Evolutionary conservation across 305 asterid species (phyloP).

Genomic region (Andrographis paniculata): DNA sequence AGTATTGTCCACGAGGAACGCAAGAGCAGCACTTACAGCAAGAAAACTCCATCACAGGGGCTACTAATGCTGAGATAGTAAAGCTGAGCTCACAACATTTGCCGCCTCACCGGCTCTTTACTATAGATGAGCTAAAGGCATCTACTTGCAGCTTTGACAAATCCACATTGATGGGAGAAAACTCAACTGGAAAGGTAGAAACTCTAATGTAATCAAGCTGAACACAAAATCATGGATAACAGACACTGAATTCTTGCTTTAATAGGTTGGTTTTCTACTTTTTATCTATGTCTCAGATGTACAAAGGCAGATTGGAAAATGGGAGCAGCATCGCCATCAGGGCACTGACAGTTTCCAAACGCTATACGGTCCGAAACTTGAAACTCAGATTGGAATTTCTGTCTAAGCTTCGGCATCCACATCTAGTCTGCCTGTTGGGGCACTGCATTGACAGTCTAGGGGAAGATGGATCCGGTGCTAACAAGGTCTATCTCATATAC

Average conservation of each 20-base stretch:
- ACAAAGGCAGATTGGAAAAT: slow-evolving; percentile 51
- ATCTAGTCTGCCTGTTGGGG: slow-evolving; percentile 65
- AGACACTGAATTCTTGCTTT: background rate
- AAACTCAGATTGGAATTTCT: slow-evolving; percentile 57
- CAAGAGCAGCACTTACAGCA: slow-evolving; percentile 53
- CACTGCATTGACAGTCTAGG: slow-evolving; percentile 48
- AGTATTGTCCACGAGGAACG: slow-evolving; percentile 34
- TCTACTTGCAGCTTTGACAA: slow-evolving; percentile 44
- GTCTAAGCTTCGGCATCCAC: slow-evolving; percentile 57
- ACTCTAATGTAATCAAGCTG: background rate
- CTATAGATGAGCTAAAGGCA: slow-evolving; percentile 44
- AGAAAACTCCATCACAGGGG: slow-evolving; percentile 33
- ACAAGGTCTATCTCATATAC: slow-evolving; percentile 46
- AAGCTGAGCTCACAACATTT: slow-evolving; percentile 34
- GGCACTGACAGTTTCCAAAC: slow-evolving; percentile 40
- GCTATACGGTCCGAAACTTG: slow-evolving; percentile 48
- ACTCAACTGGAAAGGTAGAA: slow-evolving; percentile 57
- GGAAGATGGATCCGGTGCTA: slow-evolving; percentile 29
- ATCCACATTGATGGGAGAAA: slow-evolving; percentile 45
- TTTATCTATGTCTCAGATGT: slow-evolving; percentile 28
- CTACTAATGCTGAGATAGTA: slow-evolving; percentile 33
- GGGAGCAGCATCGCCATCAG: slow-evolving; percentile 41
- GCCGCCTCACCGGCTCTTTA: slow-evolving; percentile 40
- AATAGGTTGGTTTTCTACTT: background rate
- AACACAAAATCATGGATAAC: background rate